Evolutionary conservation across 768 basidiomycete genomes (phyloP).

Genomic region (Russula earlei): DNA sequence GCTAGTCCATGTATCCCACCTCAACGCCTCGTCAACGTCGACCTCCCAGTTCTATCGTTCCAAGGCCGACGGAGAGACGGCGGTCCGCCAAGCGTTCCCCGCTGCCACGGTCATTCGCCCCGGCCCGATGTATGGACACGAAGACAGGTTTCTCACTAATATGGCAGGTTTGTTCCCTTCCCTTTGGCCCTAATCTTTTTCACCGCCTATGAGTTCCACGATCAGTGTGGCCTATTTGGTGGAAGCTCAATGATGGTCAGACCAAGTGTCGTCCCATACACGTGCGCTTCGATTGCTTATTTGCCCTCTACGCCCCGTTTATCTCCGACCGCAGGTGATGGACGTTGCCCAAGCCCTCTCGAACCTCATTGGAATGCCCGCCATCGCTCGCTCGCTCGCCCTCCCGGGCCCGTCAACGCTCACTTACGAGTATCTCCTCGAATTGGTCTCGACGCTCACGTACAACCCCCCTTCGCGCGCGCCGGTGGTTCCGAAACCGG

Average conservation of each 20-base stretch:
- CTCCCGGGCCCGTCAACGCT: slow-evolving; percentile 87
- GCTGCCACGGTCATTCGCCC: slow-evolving; percentile 85
- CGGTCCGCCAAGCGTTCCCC: slow-evolving; percentile 75
- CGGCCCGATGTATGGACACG: slow-evolving; percentile 80
- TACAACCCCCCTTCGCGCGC: slow-evolving; percentile 62
- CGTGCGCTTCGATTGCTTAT: slow-evolving; percentile 39
- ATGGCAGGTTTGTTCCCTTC: slow-evolving; percentile 64
- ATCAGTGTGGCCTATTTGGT: slow-evolving; percentile 85
- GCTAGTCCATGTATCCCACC: slow-evolving; percentile 89
- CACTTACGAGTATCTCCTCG: slow-evolving; percentile 70
- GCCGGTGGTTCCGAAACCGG: slow-evolving; percentile 63
- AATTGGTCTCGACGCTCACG: slow-evolving; percentile 74
- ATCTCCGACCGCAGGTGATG: slow-evolving; percentile 49
- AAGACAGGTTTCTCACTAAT: slow-evolving; percentile 89
- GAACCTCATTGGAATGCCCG: slow-evolving; percentile 60
- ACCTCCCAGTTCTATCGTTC: slow-evolving; percentile 77
- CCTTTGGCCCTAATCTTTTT: slow-evolving; percentile 16
- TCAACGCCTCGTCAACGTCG: slow-evolving; percentile 79
- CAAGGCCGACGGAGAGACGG: slow-evolving; percentile 85
- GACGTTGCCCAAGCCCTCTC: slow-evolving; percentile 89
- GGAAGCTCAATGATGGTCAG: slow-evolving; percentile 82
- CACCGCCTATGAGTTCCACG: slow-evolving; percentile 2
- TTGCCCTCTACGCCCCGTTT: not conserved
- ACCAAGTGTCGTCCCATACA: slow-evolving; percentile 89
- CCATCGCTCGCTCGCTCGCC: slow-evolving; percentile 56